Conservation (phyloP, 78 protist species). For the Pigoraptor vietnamica region DNA sequence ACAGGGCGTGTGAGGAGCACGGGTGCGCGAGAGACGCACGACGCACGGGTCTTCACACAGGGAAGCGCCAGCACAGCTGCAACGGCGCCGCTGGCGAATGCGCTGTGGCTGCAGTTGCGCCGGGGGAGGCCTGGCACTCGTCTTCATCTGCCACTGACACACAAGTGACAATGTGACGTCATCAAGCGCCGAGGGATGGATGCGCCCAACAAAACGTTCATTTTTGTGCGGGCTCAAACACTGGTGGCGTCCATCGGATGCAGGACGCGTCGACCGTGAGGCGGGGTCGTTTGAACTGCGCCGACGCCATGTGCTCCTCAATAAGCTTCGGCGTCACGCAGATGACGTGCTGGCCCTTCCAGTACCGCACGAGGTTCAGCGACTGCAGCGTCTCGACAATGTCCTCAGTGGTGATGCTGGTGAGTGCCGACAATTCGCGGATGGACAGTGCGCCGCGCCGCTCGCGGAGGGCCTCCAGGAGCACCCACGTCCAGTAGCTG, state of each 20-base stretch:
- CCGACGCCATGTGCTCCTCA: background rate
- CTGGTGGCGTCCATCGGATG: background rate
- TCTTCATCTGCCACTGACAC: too few species aligned
- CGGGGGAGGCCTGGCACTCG: too few species aligned
- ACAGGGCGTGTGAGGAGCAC: too few species aligned
- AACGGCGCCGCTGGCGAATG: too few species aligned
- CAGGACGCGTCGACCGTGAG: background rate
- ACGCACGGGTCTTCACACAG: too few species aligned
- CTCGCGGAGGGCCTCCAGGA: background rate
- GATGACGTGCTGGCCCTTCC: constrained; percentile 82
- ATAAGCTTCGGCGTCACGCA: background rate
- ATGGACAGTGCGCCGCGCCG: background rate
- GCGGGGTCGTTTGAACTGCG: background rate
- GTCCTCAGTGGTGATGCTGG: constrained; percentile 60
- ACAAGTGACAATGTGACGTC: too few species aligned
- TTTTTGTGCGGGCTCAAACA: background rate
- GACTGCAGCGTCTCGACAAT: constrained; percentile 71
- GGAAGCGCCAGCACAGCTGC: too few species aligned
- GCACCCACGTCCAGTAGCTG: constrained; percentile 64
- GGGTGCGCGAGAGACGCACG: too few species aligned
- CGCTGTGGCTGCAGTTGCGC: too few species aligned
- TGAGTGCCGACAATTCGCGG: background rate
- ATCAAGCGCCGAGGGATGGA: too few species aligned
- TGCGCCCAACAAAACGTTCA: too few species aligned
- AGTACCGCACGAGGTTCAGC: constrained; percentile 71